Percentiles rank a stretch among this genome's conserved stretches.
Evolutionary conservation across 768 basidiomycete species (phyloP).

Genomic region (Lentinula aciculospora): DNA sequence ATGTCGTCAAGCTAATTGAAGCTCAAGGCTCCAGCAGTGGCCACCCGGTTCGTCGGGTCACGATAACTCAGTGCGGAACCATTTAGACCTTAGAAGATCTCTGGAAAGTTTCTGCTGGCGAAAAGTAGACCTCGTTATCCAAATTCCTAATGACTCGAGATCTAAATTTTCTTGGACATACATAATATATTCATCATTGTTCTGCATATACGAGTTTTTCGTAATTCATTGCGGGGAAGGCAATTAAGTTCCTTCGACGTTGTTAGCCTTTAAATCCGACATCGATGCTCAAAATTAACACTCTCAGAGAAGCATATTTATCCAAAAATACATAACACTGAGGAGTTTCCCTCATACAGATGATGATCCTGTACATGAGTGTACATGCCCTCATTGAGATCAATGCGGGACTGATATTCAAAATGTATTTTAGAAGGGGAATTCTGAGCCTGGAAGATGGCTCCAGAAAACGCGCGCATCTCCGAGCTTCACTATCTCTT

Average conservation of each 20-base stretch:
- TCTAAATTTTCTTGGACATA: background rate
- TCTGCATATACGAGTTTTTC: too few relatives aligned
- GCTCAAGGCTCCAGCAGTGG: slow-evolving; percentile 31
- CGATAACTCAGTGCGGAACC: slow-evolving; percentile 51
- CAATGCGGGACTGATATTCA: background rate
- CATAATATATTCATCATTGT: too few relatives aligned
- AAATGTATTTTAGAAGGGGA: background rate
- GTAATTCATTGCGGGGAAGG: background rate
- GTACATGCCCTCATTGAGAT: background rate
- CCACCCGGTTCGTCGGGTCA: slow-evolving; percentile 36
- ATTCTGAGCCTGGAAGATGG: background rate
- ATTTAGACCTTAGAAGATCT: slow-evolving; percentile 18
- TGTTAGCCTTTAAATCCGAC: background rate
- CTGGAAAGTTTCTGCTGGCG: background rate
- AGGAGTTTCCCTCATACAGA: too few relatives aligned
- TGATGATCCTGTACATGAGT: too few relatives aligned
- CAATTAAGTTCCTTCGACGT: background rate
- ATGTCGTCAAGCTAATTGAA: slow-evolving; percentile 45
- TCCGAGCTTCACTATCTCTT: background rate
- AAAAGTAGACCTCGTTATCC: background rate
- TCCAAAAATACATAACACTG: too few relatives aligned
- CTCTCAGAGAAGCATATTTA: background rate
- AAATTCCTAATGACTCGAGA: background rate
- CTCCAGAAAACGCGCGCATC: background rate
- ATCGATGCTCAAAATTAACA: background rate